Base-by-base conservation (phyloP, 176 grass and related monocot species). In the Aegilops tauschii region DNA sequence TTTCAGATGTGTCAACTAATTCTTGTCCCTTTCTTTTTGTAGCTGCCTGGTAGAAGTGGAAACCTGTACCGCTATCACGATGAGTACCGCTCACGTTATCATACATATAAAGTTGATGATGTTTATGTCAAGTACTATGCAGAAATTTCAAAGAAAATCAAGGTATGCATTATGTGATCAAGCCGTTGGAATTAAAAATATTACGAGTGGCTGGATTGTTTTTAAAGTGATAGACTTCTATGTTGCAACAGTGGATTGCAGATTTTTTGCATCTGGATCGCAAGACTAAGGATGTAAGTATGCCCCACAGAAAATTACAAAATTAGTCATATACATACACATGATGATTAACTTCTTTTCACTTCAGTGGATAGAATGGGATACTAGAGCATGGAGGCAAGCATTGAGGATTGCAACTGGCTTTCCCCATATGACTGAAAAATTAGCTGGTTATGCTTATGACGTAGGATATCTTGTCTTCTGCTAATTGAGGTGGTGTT, bases 71-170 rank as follows among this genome's bases (percentile, higher is more conserved):
- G 17, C 17, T 56, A 18, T 56, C 52, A 56, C 16, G 6, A 56
- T 8, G 52, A 56, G 52, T 56, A 56, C 17, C 52, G 52, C 17
- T 56, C 52, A 56, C 52, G 52, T 20, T 56, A 56, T 20, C 52
- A 56, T 56, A 56, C 52, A 56, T 56, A 56, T 28, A 59, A 75
- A 39, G 30, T 17, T 29, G 78, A 81, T 87, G 78, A 18, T 7
- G 66, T 37, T 8, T 87, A 65, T 87, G 67, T 65, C 39, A 74
- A 81, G 10, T 87, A 87, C 6, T 75, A 42, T 65, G 78, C 9
- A 75, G 59, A 49, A 75, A 6, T 87, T 28, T 74, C 28, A 21
- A 81, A 81, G 29, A 54, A 73, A 65, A 65, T 87, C 21, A 81
- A 87, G 58, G 78, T 81, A 81, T 75, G 30, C 61, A 52, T 37